Conservation (phyloP, 768 basidiomycete genomes). For the Macrolepiota dolichaula region DNA sequence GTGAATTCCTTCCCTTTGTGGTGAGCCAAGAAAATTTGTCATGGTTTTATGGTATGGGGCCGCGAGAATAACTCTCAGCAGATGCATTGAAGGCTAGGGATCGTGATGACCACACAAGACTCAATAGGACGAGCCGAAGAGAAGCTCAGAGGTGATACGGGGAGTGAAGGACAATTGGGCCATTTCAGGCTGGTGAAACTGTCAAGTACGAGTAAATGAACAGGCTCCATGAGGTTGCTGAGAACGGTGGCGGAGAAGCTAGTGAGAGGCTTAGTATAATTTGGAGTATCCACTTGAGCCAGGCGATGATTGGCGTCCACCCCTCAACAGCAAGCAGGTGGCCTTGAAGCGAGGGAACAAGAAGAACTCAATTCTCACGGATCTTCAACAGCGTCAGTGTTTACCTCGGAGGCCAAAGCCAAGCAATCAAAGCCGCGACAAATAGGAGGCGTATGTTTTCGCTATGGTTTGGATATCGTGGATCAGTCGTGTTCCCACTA, state of each 20-base stretch:
- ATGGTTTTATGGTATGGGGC: background rate
- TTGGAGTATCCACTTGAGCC: background rate
- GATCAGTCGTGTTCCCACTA: background rate
- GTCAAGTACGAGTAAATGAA: background rate
- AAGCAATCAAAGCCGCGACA: background rate
- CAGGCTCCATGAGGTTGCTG: background rate
- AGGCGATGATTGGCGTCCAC: background rate
- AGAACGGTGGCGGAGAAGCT: background rate
- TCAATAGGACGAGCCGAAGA: background rate
- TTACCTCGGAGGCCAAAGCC: background rate
- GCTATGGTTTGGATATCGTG: too few species aligned
- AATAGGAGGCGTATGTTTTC: background rate
- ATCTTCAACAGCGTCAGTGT: background rate
- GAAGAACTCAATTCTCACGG: too few species aligned
- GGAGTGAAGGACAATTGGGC: background rate
- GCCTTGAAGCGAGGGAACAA: too few species aligned
- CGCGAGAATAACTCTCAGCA: background rate
- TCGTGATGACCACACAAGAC: background rate
- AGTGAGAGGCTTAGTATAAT: background rate
- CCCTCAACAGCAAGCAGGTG: too few species aligned
- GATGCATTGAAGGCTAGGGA: background rate
- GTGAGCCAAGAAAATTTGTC: background rate
- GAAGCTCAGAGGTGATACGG: background rate
- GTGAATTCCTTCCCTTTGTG: background rate
- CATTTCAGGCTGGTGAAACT: background rate